Evolutionary conservation across 2,329 filamentous ascomycete species (phyloP).

Genomic region (Periconia sp.): DNA sequence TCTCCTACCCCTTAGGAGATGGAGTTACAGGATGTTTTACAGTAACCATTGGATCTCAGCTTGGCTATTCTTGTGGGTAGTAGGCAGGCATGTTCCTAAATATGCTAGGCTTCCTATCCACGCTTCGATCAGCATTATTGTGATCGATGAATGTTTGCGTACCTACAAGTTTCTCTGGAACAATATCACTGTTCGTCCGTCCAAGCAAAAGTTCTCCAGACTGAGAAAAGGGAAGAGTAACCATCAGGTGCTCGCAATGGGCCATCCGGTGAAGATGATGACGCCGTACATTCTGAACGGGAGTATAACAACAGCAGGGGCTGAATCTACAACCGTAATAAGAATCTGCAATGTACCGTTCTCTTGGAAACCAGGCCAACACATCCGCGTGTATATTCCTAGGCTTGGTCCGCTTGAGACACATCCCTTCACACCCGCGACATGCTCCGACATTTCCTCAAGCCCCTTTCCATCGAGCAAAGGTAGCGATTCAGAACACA

Average conservation of each 20-base stretch:
- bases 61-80: constrained; percentile 24
- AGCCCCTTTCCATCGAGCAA: constrained; percentile 4
- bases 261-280: constrained; percentile 31
- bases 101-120: constrained; percentile 29
- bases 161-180: constrained; percentile 15
- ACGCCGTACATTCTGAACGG: constrained; percentile 15
- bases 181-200: constrained; percentile 23
- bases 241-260: constrained; percentile 20
- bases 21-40: constrained; percentile 33
- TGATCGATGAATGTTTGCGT: constrained; percentile 20
- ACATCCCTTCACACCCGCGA: constrained; percentile 39
- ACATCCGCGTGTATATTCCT: constrained; percentile 34
- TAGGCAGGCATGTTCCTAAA: constrained; percentile 30
- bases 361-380: constrained; percentile 36
- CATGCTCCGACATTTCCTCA: constrained; percentile 21
- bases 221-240: constrained; percentile 13
- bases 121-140: constrained; percentile 20
- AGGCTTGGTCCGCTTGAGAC: constrained; percentile 28
- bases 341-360: constrained; percentile 30
- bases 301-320: constrained; percentile 3
- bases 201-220: constrained; percentile 13
- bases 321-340: constrained; percentile 24
- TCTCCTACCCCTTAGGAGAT: constrained; percentile 26
- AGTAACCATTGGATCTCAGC: constrained; percentile 35
- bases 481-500: constrained; percentile 21